Conservation (phyloP, 139 green algal species). For the Nannochloris sp. region DNA sequence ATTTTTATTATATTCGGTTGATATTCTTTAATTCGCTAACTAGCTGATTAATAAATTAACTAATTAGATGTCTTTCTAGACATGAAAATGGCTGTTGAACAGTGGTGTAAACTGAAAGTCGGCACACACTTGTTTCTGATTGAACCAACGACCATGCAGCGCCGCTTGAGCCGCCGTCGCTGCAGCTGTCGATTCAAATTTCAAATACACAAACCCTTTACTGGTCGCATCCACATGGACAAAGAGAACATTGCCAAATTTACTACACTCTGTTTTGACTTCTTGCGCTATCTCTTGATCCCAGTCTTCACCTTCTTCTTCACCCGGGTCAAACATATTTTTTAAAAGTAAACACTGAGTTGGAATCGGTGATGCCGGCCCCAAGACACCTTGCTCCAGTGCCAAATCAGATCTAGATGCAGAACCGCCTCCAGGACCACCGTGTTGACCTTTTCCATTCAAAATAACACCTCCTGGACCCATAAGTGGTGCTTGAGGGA, state of each 20-base stretch:
- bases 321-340: constrained; percentile 85
- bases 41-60: too few species aligned
- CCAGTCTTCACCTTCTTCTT: constrained; percentile 78
- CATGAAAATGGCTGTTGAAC: constrained; percentile 24
- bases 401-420: neutral
- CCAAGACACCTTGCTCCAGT: constrained; percentile 74
- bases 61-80: too few species aligned
- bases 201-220: constrained; percentile 88
- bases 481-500: constrained; percentile 17
- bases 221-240: constrained; percentile 71
- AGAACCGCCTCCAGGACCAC: neutral
- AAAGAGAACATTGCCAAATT: constrained; percentile 82
- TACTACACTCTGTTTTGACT: constrained; percentile 78
- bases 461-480: neutral
- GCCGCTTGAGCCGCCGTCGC: constrained; percentile 60
- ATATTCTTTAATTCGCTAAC: too few species aligned
- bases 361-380: constrained; percentile 80
- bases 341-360: constrained; percentile 90
- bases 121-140: constrained; percentile 62
- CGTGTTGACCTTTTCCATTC: neutral
- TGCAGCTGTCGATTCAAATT: constrained; percentile 51
- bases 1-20: too few species aligned
- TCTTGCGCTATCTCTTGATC: constrained; percentile 82
- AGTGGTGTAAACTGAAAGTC: constrained; percentile 71
- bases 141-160: constrained; percentile 87